Conservation (phyloP, 768 basidiomycete genomes). For the Phanerodontia chrysosporium region DNA sequence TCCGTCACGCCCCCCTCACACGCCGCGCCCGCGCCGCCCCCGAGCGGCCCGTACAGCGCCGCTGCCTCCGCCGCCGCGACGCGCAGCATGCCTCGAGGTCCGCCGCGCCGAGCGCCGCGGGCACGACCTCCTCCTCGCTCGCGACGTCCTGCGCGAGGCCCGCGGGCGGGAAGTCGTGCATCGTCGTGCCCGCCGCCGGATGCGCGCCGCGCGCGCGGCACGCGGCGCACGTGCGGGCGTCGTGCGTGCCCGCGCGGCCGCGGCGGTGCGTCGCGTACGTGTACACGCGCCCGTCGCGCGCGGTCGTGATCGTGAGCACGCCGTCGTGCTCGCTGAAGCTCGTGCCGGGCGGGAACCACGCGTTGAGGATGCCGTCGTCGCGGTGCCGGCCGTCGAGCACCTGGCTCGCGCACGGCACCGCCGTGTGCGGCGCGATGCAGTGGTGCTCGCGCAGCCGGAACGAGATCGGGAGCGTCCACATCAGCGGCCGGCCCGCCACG, state of each 20-base stretch:
- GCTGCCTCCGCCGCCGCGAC: background rate
- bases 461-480: slow-evolving; percentile 48
- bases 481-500: slow-evolving; percentile 24
- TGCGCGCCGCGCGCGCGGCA: background rate
- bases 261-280: slow-evolving; percentile 40
- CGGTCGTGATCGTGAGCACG: slow-evolving; percentile 3
- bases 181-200: background rate
- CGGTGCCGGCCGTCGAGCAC: background rate
- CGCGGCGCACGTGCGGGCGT: slow-evolving; percentile 31
- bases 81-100: background rate
- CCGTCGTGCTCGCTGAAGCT: background rate
- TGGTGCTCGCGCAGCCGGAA: slow-evolving; percentile 56
- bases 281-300: background rate
- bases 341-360: slow-evolving; percentile 32
- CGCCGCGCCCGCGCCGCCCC: background rate
- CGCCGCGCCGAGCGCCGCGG: background rate
- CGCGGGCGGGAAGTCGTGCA: background rate
- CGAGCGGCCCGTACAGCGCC: background rate
- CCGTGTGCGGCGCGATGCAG: slow-evolving; percentile 39
- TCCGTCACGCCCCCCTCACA: slow-evolving; percentile 52
- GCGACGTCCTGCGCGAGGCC: background rate
- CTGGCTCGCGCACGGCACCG: slow-evolving; percentile 17
- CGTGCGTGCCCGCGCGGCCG: slow-evolving; percentile 38
- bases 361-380: slow-evolving; percentile 38
- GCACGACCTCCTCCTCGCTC: background rate